Base-by-base conservation (phyloP, 2,329 filamentous ascomycete species). In the Aspergillus carbonarius region DNA sequence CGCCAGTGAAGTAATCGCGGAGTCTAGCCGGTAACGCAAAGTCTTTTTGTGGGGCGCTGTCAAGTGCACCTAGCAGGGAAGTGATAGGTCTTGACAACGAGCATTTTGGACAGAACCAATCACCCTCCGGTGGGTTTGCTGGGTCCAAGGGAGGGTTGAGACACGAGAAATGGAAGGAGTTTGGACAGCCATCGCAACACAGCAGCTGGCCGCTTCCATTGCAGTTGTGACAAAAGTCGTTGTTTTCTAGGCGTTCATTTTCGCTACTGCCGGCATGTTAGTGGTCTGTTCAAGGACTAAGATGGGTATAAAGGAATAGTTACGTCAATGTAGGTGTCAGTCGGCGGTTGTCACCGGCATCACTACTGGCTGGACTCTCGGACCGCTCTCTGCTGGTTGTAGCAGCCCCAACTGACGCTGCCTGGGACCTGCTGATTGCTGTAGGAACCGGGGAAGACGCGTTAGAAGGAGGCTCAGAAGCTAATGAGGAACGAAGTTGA, bases 121-220 rank as follows among this genome's bases (percentile, higher is more conserved):
- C 77, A 68, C 92, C 89, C 59, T 90, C 86, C 10, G 88, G 87
- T 59, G 88, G 80, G 60, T 80, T 74, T 55, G 82, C 81, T 51
- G 85, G 83, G 56, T 87, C 82, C 65, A 92, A 80, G 39, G 91
- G 89, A 61, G 93, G 92, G 74, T 96, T 89, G 65, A 95, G 86
- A 74, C 95, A 98, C 60, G 85, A 83, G 72, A 95, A 92, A 76
- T 98, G 95, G 76, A 96, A 97, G 5, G 93, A 91, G 65, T 91
- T 87, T 60, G 88, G 85, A 78, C 95, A 99, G 62, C 90, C 91
- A 78, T 98, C 95, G 76, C 95, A 99, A 78, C 93, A 97, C 64
- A 98, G 83, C 63, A 99, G 84, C 66, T 92, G 87, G 58, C 93
- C 93, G 65, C 86, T 89, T 63, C 89, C 90, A 69, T 88, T 86